These are phyloP conservation scores for Diaporthe sp. DNA, from an alignment of 2,329 filamentous ascomycete genomes.

Conservation along the genomic window DNA sequence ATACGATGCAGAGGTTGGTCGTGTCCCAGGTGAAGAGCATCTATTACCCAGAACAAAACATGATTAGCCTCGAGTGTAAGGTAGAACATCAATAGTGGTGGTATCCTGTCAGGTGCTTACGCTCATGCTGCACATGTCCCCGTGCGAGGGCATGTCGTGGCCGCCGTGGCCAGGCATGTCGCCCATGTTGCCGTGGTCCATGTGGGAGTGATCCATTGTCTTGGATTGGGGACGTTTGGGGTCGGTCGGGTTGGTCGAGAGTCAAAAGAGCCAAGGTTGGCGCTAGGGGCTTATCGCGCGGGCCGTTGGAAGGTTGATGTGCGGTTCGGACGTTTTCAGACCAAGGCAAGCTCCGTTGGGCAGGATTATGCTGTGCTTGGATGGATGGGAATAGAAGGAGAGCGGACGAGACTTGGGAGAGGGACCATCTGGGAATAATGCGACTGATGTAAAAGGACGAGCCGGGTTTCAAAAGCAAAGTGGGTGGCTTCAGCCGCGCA, in stretches of 20 bases:
- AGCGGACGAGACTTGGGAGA: not conserved
- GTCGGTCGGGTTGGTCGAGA: conserved; percentile 18
- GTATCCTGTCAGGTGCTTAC: conserved; percentile 62
- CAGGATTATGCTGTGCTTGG: not conserved
- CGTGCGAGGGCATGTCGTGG: conserved; percentile 50
- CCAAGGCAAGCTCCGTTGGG: not conserved
- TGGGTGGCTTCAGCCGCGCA: not conserved
- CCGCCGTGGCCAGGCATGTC: conserved; percentile 60
- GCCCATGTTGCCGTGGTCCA: conserved; percentile 63
- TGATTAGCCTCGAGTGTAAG: conserved; percentile 38
- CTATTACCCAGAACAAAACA: conserved; percentile 56
- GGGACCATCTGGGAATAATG: not conserved
- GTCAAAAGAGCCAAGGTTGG: conserved; percentile 34
- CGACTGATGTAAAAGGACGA: not conserved
- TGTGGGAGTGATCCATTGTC: conserved; percentile 60
- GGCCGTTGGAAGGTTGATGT: not conserved
- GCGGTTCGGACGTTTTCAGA: conserved; percentile 17
- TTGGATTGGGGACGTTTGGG: conserved; percentile 31
- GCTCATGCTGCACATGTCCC: conserved; percentile 88
- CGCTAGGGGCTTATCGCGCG: not conserved
- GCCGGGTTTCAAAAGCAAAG: not conserved
- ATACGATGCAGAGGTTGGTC: conserved; percentile 94
- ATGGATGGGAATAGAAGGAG: not conserved
- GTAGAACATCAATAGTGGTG: no score
- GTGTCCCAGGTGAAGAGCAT: conserved; percentile 99